A percentile compares a stretch with the other conserved stretches of the same genome.
Conservation (phyloP, 345 rosid genomes). For the Syzygium oleosum region DNA sequence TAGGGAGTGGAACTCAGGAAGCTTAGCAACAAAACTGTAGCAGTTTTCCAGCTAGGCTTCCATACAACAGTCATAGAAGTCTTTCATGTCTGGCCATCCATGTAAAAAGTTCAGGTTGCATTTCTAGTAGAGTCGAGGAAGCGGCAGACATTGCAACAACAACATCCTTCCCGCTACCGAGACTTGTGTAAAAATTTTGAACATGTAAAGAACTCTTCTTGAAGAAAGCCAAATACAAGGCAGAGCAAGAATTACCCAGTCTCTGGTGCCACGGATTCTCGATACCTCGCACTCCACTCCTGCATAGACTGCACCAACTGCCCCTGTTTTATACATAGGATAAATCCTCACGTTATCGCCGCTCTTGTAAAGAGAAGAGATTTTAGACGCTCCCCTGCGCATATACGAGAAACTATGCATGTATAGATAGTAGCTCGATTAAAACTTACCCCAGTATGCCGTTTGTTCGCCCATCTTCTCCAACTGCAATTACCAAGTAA, state of each 20-base stretch:
- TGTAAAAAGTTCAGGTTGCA: not conserved
- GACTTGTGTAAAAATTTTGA: not conserved
- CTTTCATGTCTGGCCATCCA: not conserved
- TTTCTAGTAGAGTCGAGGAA: not conserved
- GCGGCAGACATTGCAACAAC: not conserved
- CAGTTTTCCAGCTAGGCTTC: not conserved
- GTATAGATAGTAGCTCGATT: not conserved
- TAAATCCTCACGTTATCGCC: not conserved
- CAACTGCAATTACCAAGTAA: constrained; percentile 36
- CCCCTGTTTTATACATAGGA: constrained; percentile 27
- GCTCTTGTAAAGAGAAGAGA: not conserved
- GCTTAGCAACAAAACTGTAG: not conserved
- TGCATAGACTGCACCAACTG: constrained; percentile 62
- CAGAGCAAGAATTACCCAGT: constrained; percentile 39
- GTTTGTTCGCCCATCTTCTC: constrained; percentile 88
- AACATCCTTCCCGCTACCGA: not conserved
- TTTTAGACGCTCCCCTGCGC: not conserved
- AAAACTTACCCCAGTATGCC: constrained; percentile 68
- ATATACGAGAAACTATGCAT: not conserved
- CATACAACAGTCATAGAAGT: not conserved
- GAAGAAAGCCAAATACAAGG: not conserved
- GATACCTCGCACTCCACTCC: constrained; percentile 67
- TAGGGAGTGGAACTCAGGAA: not conserved
- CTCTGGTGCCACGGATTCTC: constrained; percentile 61
- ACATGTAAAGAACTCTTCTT: not conserved